These are phyloP conservation scores for Cardiospermum halicacabum DNA, from an alignment of 345 rosid genomes.

Conservation along the genomic window DNA sequence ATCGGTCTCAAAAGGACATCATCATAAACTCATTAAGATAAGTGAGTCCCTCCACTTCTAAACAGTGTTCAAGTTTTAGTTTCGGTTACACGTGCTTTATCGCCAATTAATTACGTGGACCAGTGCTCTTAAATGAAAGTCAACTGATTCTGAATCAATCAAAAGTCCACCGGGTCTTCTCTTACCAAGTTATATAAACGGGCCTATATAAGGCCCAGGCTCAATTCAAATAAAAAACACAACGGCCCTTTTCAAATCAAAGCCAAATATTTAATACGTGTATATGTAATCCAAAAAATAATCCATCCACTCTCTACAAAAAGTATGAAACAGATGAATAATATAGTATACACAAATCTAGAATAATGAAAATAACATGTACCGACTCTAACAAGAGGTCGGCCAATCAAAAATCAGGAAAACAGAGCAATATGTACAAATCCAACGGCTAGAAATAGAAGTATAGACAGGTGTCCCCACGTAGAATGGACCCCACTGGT, in stretches of 20 bases:
- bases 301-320: neutral
- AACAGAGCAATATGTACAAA: conserved; percentile 16
- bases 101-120: neutral
- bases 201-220: too few relatives aligned
- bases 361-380: neutral
- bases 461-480: conserved; percentile 21
- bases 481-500: conserved; percentile 20
- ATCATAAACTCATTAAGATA: neutral
- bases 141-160: too few relatives aligned
- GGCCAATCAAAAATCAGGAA: neutral
- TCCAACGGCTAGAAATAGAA: conserved; percentile 30
- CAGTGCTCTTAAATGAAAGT: too few relatives aligned
- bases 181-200: too few relatives aligned
- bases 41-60: neutral
- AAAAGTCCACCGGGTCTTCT: too few relatives aligned
- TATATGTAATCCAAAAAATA: neutral
- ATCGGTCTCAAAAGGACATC: neutral
- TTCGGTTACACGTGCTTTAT: neutral
- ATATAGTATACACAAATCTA: neutral
- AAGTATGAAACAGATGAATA: neutral
- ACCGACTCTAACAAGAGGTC: neutral
- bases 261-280: too few relatives aligned
- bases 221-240: too few relatives aligned
- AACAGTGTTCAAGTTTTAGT: neutral
- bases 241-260: too few relatives aligned